phyloP scores from a whole-genome alignment of 306 rosid genomes.

The Ceratonia siliqua region DNA sequence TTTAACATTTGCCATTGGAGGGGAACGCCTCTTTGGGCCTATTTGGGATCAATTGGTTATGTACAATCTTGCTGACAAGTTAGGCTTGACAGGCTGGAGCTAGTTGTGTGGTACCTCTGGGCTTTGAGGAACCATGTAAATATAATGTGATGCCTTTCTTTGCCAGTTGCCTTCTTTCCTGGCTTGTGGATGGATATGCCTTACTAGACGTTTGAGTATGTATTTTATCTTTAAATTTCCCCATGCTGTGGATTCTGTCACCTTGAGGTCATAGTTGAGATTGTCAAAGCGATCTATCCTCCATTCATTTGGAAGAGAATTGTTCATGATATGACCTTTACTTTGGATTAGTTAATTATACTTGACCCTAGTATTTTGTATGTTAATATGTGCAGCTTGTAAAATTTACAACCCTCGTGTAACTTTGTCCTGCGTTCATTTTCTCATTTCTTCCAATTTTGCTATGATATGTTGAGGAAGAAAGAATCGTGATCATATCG shows the following conservation, averaged over 20 bases:
- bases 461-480: not conserved
- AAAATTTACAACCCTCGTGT: not conserved
- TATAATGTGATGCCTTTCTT: slow-evolving; percentile 7
- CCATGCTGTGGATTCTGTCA: not conserved
- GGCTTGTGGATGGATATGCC: not conserved
- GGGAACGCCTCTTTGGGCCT: slow-evolving; percentile 77
- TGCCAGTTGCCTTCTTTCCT: slow-evolving; percentile 12
- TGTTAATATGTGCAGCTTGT: slow-evolving; percentile 4
- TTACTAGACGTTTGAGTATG: slow-evolving; percentile 16
- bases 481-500: slow-evolving; percentile 5
- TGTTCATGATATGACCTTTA: not conserved
- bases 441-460: slow-evolving; percentile 11
- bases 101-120: slow-evolving; percentile 39
- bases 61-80: slow-evolving; percentile 89
- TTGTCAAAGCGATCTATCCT: not conserved
- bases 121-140: not conserved
- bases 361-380: not conserved
- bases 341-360: not conserved
- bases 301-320: slow-evolving; percentile 24
- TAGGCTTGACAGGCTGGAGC: slow-evolving; percentile 82
- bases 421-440: not conserved
- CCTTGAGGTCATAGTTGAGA: not conserved
- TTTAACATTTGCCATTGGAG: slow-evolving; percentile 80
- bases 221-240: slow-evolving; percentile 6
- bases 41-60: slow-evolving; percentile 83